Evolutionary conservation across 1,284 basidiomycete species (phyloP).

Genomic region (Leccinum glutinopallens): DNA sequence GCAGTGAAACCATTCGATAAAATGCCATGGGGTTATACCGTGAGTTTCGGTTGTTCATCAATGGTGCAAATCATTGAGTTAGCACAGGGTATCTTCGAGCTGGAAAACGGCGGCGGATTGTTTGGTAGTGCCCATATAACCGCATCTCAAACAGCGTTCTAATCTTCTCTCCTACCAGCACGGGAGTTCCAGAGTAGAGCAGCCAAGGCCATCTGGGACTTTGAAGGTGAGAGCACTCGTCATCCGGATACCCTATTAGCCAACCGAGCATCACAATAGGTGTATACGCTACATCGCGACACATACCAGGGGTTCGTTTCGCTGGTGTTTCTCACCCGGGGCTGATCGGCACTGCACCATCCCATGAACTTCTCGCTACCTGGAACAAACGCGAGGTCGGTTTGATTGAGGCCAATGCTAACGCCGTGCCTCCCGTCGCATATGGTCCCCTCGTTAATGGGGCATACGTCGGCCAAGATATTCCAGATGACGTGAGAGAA

Average conservation of each 20-base stretch:
- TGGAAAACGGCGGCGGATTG: conserved; percentile 74
- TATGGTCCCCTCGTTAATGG: conserved; percentile 63
- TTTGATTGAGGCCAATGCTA: conserved; percentile 59
- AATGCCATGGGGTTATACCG: conserved; percentile 83
- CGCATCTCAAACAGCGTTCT: background rate
- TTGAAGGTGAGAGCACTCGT: conserved; percentile 50
- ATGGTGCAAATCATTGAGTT: conserved; percentile 5
- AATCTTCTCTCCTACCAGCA: conserved; percentile 39
- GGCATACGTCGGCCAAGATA: conserved; percentile 70
- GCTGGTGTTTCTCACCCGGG: conserved; percentile 79
- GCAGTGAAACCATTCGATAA: conserved; percentile 70
- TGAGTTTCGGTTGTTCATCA: conserved; percentile 30
- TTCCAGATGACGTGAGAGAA: conserved; percentile 48
- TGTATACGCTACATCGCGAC: conserved; percentile 19
- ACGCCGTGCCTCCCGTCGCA: conserved; percentile 66
- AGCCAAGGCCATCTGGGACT: conserved; percentile 81
- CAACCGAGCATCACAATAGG: conserved; percentile 6
- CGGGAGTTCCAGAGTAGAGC: conserved; percentile 70
- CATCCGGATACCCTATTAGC: background rate
- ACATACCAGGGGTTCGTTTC: conserved; percentile 74
- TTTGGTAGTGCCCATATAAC: conserved; percentile 49
- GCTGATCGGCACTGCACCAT: conserved; percentile 76
- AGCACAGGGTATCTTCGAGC: conserved; percentile 68
- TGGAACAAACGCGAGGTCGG: conserved; percentile 76
- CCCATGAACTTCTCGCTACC: conserved; percentile 65